Evolutionary conservation across 495 filamentous ascomycete species (phyloP).

Genomic region (Daldinia caldariorum): DNA sequence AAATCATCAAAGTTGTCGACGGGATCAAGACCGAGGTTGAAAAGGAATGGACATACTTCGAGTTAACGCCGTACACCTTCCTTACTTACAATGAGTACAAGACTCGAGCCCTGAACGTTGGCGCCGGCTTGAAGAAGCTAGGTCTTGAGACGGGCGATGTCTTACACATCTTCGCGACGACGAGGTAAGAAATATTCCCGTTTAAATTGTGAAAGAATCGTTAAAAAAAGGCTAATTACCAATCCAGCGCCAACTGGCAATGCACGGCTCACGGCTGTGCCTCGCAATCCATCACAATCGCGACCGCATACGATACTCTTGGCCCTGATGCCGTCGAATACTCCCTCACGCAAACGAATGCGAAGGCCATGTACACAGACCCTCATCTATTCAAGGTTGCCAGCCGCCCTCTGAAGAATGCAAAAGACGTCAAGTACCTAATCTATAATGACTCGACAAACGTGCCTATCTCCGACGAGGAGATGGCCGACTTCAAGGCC

Average conservation of each 20-base stretch:
- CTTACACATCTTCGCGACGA: conserved; percentile 70
- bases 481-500: conserved; percentile 57
- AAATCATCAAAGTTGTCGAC: conserved; percentile 73
- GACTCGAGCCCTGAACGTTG: conserved; percentile 60
- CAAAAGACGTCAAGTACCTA: conserved; percentile 53
- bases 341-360: conserved; percentile 67
- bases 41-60: conserved; percentile 75
- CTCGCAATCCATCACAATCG: conserved; percentile 71
- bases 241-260: conserved; percentile 58
- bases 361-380: conserved; percentile 70
- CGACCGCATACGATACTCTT: conserved; percentile 74
- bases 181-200: conserved; percentile 51
- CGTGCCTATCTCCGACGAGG: conserved; percentile 50
- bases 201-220: background rate
- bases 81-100: conserved; percentile 71
- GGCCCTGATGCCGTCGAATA: conserved; percentile 69
- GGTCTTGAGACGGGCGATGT: conserved; percentile 61
- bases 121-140: conserved; percentile 66
- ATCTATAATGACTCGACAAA: conserved; percentile 58
- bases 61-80: conserved; percentile 68
- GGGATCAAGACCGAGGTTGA: conserved; percentile 68
- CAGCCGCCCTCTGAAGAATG: conserved; percentile 53
- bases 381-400: conserved; percentile 66
- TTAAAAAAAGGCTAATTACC: conserved; percentile 38
- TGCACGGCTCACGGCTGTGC: conserved; percentile 59